Conservation (phyloP, 129 eudicot genomes). For the Artemisia argyi region DNA sequence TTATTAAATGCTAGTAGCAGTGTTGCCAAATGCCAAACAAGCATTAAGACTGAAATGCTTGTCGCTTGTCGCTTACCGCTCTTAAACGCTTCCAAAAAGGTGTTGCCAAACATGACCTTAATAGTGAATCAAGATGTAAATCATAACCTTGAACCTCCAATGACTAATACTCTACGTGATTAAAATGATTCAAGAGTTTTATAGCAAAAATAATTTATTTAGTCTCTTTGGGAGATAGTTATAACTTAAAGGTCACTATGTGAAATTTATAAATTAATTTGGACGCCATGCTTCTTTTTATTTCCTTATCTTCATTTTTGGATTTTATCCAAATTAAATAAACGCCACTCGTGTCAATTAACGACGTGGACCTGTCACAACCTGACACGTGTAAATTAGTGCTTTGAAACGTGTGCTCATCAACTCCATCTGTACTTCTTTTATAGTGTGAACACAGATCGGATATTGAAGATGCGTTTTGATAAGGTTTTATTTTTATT, state of each 20-base stretch:
- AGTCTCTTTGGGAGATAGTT: too few species aligned
- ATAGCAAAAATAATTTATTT: too few species aligned
- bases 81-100: too few species aligned
- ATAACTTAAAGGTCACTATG: neutral
- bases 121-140: too few species aligned
- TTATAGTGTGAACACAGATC: constrained; percentile 23
- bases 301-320: constrained; percentile 28
- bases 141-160: too few species aligned
- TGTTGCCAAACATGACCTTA: too few species aligned
- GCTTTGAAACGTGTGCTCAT: constrained; percentile 25
- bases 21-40: too few species aligned
- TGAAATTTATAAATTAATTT: neutral
- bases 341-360: constrained; percentile 24
- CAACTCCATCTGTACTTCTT: constrained; percentile 6
- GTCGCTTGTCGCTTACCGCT: too few species aligned
- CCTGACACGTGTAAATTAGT: constrained; percentile 7
- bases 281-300: constrained; percentile 8
- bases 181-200: too few species aligned
- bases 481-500: constrained; percentile 28
- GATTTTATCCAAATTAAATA: constrained; percentile 23
- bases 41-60: too few species aligned
- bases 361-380: constrained; percentile 13
- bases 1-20: too few species aligned
- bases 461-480: constrained; percentile 24
- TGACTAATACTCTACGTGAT: too few species aligned